Evolutionary conservation across 2,329 filamentous ascomycete species (phyloP).

Genomic region (Neoscytalidium dimidiatum): DNA sequence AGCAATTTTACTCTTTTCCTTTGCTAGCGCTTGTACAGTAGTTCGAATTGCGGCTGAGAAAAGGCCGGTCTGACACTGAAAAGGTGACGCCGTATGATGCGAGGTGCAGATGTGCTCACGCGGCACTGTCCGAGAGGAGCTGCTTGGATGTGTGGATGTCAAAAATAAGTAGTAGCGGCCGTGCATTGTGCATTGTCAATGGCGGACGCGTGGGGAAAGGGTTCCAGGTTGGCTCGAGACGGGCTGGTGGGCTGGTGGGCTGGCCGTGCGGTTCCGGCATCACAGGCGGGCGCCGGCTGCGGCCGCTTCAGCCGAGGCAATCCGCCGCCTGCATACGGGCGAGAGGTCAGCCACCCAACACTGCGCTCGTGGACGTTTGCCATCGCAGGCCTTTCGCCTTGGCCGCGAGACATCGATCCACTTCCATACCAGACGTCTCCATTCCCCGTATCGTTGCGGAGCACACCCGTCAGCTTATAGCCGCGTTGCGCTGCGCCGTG

Average conservation of each 20-base stretch:
- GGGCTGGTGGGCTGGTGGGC: neutral
- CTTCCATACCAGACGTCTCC: neutral
- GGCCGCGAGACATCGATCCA: neutral
- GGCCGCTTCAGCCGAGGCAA: conserved; percentile 17
- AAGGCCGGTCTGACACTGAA: neutral
- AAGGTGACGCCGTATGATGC: neutral
- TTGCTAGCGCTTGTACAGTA: conserved; percentile 2
- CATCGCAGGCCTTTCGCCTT: conserved; percentile 4
- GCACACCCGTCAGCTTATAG: neutral
- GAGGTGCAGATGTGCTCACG: neutral
- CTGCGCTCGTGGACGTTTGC: neutral
- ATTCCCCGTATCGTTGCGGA: neutral
- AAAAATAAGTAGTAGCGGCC: conserved; percentile 2
- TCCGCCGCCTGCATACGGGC: neutral
- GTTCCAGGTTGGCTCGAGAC: neutral
- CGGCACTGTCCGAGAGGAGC: neutral
- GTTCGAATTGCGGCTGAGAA: neutral
- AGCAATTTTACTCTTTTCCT: conserved; percentile 1
- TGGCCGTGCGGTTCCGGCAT: conserved; percentile 2
- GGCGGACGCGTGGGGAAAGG: neutral
- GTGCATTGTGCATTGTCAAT: neutral
- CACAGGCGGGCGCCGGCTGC: conserved; percentile 1
- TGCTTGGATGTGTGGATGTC: neutral
- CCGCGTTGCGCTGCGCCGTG: neutral
- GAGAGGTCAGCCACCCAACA: conserved; percentile 2